Evolutionary conservation across 331 rosid species (phyloP), one percentile per base, ranked within the genome.

Genomic region (Malus hybrid): DNA sequence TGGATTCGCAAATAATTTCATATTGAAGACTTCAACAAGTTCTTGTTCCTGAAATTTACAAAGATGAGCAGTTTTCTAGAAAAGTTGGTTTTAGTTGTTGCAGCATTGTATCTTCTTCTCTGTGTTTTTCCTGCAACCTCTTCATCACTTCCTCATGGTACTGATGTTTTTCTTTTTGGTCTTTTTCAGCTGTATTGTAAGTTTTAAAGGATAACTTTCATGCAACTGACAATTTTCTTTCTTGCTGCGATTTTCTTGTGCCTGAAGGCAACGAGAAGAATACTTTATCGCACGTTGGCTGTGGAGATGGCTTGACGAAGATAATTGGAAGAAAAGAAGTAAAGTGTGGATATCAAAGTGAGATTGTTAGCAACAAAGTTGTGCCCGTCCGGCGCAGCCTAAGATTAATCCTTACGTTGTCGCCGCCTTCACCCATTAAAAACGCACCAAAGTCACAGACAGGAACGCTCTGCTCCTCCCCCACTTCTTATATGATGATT

Each of bases 351-450:
- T 48, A 34, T 16, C 34, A 24, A 29, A 73, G 19, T 36, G 59
- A 65, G 24, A 57, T 14, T 18, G 18, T 4, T 6, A 32, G 72
- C 27, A 39, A 62, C 22, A 56, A 29, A 12, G 32, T 19, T 8
- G 42, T 16, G 13, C 32, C 28, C 28, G 24, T 46, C 11, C 46
- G 57, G 8, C 57, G 76, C 9, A 66, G 79, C 33, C 57, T 83
- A 2, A 61, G 82, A 18, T 8, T 0, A 75, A 28, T 5, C 13
- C 0, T 64, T 15, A 64, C 6, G 14, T 6, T 6, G 15, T 15
- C 22, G n/a, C 84, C 82, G 20, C 84, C 86, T 19, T 6, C 83
- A 6, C 87, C 82, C 5, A 4, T 22, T 1, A 31, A 6, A 73
- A 68, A 27, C 62, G 24, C 2, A 56, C 42, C 0, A 8, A 22